Base-by-base conservation (phyloP, 371 early-diverging fungal species). In the Mortierella sp. region DNA sequence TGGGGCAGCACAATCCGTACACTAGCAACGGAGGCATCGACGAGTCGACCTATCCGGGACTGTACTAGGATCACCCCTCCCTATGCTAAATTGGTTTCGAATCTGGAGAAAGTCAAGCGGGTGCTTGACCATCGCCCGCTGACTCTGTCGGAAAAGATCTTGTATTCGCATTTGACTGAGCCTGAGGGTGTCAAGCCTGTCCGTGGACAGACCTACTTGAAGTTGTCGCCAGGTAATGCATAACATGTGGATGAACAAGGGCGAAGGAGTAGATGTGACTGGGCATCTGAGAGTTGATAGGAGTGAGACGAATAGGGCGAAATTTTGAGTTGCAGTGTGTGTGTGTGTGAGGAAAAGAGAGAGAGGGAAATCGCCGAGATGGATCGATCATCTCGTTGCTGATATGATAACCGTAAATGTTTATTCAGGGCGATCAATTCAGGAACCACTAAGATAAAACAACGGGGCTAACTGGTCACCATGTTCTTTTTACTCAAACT, bases 91-190 rank as follows among this genome's bases (percentile, higher is more conserved):
- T 79, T 92, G 34, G 87, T 85, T 16, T 77, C 86, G 11, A 92
- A 90, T 61, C 83, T 92, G 52, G 85, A 85, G 16, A 87, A 86
- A 63, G 91, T 92, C 65, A 87, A 86, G 71, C 86, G 90, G 43
- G 80, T 91, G 29, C 83, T 92, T 66, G 85, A 89, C 70, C 79
- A 88, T 61, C 89, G 90, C 16, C 94, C 95, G 10, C 84, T 98
- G 74, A 97, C 97, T 14, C 88, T 97, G 48, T 95, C 97, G 5
- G 97, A 98, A 76, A 98, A 98, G 93, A 93, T 97, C 68, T 91
- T 98, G 29, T 98, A 97, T 77, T 93, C 97, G 64, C 99, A 98
- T 87, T 88, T 98, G 85, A 93, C 94, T 64, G 92, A 97, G 64
- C 92, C 94, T 19, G 89, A 90, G 70, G 91, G 88, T 85, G 93